A percentile compares a stretch with the other conserved stretches of the same genome.
Conservation (phyloP, 1,284 basidiomycete species). For the Pseudozyma pruni region DNA sequence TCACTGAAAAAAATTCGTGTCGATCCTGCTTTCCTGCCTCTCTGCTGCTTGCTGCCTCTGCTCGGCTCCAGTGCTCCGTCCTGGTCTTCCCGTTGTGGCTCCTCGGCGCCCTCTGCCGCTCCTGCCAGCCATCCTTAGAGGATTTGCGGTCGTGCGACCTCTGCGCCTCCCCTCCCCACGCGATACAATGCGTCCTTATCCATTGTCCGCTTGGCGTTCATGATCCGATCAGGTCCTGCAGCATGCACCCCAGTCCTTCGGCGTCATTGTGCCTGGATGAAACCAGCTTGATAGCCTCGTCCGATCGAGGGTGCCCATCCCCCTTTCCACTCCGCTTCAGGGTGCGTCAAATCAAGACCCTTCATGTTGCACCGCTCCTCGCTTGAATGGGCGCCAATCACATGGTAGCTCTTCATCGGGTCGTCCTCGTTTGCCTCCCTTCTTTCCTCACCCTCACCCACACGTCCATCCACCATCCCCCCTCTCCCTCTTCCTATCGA, state of each 20-base stretch:
- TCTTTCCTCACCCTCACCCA: background rate
- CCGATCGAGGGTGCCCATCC: conserved; percentile 8
- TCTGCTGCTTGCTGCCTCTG: background rate
- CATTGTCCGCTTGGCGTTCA: conserved; percentile 17
- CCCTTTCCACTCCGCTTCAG: background rate
- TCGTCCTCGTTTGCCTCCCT: background rate
- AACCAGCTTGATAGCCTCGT: background rate
- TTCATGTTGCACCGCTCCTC: conserved; percentile 4
- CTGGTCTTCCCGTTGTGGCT: too few relatives aligned
- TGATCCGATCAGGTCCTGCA: conserved; percentile 12
- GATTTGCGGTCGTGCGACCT: background rate
- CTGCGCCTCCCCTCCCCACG: background rate
- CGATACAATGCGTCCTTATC: background rate
- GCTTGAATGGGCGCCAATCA: too few relatives aligned
- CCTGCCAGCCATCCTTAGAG: background rate
- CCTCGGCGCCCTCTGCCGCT: too few relatives aligned
- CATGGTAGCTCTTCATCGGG: too few relatives aligned
- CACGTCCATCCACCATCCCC: conserved; percentile 1
- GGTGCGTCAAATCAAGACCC: background rate
- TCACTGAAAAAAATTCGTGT: conserved; percentile 6
- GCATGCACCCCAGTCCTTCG: conserved; percentile 8
- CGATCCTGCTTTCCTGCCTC: background rate
- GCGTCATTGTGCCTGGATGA: conserved; percentile 25
- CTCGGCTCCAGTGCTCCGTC: background rate
- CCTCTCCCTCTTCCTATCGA: conserved; percentile 1